phyloP scores from a whole-genome alignment of 2,329 filamentous ascomycete genomes.

The Fusarium sp. region DNA sequence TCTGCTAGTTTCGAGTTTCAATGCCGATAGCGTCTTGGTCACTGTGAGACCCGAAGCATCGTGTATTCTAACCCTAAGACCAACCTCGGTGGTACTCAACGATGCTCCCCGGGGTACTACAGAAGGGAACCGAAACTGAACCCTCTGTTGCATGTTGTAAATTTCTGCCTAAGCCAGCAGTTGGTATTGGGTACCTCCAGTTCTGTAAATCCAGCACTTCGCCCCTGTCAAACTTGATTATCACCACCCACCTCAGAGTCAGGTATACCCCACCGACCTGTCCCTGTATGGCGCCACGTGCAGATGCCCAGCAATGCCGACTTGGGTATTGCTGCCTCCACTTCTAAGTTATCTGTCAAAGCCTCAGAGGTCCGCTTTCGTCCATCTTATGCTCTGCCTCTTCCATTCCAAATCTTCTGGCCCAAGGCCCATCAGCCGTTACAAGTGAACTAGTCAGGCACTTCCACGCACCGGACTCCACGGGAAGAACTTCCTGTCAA shows the following conservation, averaged over 20 bases:
- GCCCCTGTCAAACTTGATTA: conserved; percentile 31
- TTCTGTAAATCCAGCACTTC: conserved; percentile 1
- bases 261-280: conserved; percentile 35
- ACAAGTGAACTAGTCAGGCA: conserved; percentile 27
- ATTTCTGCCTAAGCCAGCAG: conserved; percentile 29
- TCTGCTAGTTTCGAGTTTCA: not conserved
- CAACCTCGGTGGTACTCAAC: not conserved
- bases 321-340: conserved; percentile 27
- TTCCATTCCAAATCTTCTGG: conserved; percentile 5
- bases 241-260: conserved; percentile 24
- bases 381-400: conserved; percentile 16
- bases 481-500: conserved; percentile 11
- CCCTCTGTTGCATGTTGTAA: conserved; percentile 1
- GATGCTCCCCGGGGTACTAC: not conserved
- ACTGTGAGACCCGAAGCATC: conserved; percentile 6
- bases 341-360: conserved; percentile 11
- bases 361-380: conserved; percentile 1
- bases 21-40: conserved; percentile 6
- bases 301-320: conserved; percentile 37
- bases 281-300: conserved; percentile 44
- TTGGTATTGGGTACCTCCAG: not conserved
- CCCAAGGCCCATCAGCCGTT: not conserved
- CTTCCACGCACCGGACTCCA: conserved; percentile 10
- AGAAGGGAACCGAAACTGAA: not conserved
- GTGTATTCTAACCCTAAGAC: not conserved